A percentile compares a stretch with the other conserved stretches of the same genome.
Conservation (phyloP, 768 basidiomycete genomes). For the Filobasidium floriforme region DNA sequence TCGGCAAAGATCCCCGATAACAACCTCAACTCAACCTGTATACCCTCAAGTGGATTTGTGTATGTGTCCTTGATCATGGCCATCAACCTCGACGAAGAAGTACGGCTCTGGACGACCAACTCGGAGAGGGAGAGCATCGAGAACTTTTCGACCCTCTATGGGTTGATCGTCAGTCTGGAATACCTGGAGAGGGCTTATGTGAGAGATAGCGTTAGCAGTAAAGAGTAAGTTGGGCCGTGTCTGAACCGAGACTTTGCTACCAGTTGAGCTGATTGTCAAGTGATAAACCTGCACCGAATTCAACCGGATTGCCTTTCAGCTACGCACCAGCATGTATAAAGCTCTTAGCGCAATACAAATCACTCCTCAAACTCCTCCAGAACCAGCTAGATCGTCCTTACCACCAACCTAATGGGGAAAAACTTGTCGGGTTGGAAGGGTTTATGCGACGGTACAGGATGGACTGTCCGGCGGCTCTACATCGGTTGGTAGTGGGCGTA, state of each 20-base stretch:
- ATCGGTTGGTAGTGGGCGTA: constrained; percentile 82
- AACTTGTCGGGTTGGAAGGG: constrained; percentile 55
- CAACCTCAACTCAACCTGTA: too few relatives aligned
- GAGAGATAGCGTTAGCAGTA: constrained; percentile 78
- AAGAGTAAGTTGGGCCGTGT: constrained; percentile 60
- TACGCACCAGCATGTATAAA: constrained; percentile 94
- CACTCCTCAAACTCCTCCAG: constrained; percentile 89
- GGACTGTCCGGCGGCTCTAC: constrained; percentile 86
- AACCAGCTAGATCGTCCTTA: constrained; percentile 61
- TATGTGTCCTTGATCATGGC: background rate
- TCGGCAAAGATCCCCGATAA: too few relatives aligned
- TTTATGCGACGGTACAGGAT: constrained; percentile 93
- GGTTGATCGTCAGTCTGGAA: constrained; percentile 82
- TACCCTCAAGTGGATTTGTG: too few relatives aligned
- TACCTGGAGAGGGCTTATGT: constrained; percentile 94
- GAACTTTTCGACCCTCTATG: constrained; percentile 79
- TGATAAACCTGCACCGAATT: too few relatives aligned
- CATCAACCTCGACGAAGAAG: constrained; percentile 75
- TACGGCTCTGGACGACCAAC: constrained; percentile 75
- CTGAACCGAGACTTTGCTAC: background rate
- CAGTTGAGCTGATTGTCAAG: too few relatives aligned
- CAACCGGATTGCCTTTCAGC: constrained; percentile 53
- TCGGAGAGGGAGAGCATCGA: constrained; percentile 82
- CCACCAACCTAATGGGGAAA: constrained; percentile 25
- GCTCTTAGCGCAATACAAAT: constrained; percentile 93